Base-by-base conservation (phyloP, 441 rosid genomes). In the Croton setiger region DNA sequence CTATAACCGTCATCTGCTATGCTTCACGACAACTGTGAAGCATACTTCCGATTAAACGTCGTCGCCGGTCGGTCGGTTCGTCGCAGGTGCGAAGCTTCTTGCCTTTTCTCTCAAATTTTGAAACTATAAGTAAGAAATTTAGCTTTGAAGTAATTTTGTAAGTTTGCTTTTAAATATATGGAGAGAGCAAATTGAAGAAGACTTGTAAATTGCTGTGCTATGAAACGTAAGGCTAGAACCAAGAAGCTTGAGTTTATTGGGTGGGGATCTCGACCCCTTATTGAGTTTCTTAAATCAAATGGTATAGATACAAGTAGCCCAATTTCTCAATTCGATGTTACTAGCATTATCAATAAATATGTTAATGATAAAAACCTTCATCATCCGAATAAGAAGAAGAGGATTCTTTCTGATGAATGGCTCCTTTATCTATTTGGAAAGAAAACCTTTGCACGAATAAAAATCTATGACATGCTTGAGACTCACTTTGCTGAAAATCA, bases 191-290 rank as follows among this genome's bases (percentile, higher is more conserved):
- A 18, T 13, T 31, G 20, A 21, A 21, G 21, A 4, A 8, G 57
- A 20, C 14, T 45, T 14, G 1, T 4, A 4, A 45, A 11, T 74
- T 60, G 76, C 60, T 4, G 31, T 8, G 62, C 71, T 15, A 63
- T 72, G 65, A 89, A 83, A 75, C 84, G 91, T 69, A 91, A 84
- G 78, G 75, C 57, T 5, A 84, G 63, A 72, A 67, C 83, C 0
- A 86, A 80, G 82, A 81, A 81, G 59, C 45, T 75, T 68, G 81
- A 82, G 61, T 84, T 74, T 68, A 47, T 75, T 47, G 87, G 88
- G 15, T 84, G 88, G 88, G 93, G 83, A 33, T 88, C 90, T 2
- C 74, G 70, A 67, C 66, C 75, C 4, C 87, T 88, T 3, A 45
- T 73, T 12, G 79, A 73, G 36, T 88, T 88, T 73, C 86, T 88